Evolutionary conservation across 352 stramenopile genomes (phyloP).

Genomic region (Phytophthora hibernalis): DNA sequence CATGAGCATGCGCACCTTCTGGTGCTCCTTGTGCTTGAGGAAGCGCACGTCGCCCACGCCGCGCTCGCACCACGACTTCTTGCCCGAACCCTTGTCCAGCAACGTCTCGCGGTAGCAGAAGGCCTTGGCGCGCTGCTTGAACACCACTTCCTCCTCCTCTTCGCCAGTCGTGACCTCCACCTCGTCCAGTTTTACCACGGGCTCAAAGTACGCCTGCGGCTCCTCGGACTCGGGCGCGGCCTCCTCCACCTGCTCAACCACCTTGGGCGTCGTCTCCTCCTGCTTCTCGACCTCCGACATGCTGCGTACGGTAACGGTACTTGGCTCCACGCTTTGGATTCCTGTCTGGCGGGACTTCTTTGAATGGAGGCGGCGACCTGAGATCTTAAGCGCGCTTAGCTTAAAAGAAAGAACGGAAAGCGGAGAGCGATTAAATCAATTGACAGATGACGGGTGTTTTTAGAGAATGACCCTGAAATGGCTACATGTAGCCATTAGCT

Average conservation of each 20-base stretch:
- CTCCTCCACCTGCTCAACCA: conserved; percentile 60
- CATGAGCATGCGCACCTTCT: conserved; percentile 97
- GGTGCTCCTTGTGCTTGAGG: conserved; percentile 96
- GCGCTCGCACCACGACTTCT: conserved; percentile 98
- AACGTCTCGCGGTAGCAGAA: conserved; percentile 98
- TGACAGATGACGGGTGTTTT: no score
- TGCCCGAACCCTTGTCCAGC: conserved; percentile 97
- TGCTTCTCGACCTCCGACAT: conserved; percentile 77
- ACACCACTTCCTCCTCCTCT: conserved; percentile 97
- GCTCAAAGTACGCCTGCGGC: conserved; percentile 90
- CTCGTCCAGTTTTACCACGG: conserved; percentile 89
- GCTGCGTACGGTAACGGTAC: no score
- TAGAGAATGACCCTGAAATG: no score
- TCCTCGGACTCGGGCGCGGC: conserved; percentile 75
- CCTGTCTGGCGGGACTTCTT: conserved; percentile 8
- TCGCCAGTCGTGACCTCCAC: conserved; percentile 98
- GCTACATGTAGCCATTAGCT: no score
- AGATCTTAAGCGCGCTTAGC: conserved; percentile 36
- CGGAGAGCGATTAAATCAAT: not conserved
- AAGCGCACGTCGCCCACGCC: conserved; percentile 97
- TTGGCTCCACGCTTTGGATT: no score
- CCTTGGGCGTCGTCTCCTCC: conserved; percentile 71
- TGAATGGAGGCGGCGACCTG: conserved; percentile 26
- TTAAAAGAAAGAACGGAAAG: no score
- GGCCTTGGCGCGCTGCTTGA: conserved; percentile 95